Conservation (phyloP, 108 stramenopile genomes). For the Skeletonema costatum region DNA sequence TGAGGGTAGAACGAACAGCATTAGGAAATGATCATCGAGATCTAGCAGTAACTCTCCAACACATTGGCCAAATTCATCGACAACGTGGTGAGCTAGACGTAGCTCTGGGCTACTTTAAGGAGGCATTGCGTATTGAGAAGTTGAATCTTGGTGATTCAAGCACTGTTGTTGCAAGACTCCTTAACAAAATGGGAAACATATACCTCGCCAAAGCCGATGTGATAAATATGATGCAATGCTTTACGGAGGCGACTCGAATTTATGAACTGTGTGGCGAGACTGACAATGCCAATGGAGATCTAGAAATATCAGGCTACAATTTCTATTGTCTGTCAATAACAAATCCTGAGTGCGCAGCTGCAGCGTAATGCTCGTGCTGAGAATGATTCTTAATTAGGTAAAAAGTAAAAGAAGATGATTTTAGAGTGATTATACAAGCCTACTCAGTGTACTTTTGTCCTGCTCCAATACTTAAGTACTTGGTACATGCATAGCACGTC, state of each 20-base stretch:
- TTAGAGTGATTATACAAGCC: too few relatives aligned
- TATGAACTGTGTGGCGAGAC: conserved; percentile 18
- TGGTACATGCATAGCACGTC: too few relatives aligned
- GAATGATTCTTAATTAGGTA: too few relatives aligned
- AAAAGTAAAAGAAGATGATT: too few relatives aligned
- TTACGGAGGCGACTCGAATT: conserved; percentile 62
- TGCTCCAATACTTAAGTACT: too few relatives aligned
- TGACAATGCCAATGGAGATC: conserved; percentile 16
- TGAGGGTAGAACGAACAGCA: conserved; percentile 55
- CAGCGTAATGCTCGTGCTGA: conserved; percentile 43
- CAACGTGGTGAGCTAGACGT: conserved; percentile 54
- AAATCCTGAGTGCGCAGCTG: conserved; percentile 52
- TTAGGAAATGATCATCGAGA: conserved; percentile 55
- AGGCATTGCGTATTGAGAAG: conserved; percentile 57
- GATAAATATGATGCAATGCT: conserved; percentile 63
- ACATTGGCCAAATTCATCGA: conserved; percentile 59
- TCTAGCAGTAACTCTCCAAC: conserved; percentile 55
- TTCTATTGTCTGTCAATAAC: conserved; percentile 54
- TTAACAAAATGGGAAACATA: conserved; percentile 68
- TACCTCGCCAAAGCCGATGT: conserved; percentile 54
- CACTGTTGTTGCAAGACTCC: conserved; percentile 36
- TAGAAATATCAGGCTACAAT: conserved; percentile 61
- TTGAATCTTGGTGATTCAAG: conserved; percentile 18
- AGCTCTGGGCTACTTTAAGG: conserved; percentile 55
- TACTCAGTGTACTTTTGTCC: too few relatives aligned